Evolutionary conservation across 2,329 filamentous ascomycete species (phyloP), one percentile per base, ranked within the genome.

Genomic region (Calcarisporium arbuscula): DNA sequence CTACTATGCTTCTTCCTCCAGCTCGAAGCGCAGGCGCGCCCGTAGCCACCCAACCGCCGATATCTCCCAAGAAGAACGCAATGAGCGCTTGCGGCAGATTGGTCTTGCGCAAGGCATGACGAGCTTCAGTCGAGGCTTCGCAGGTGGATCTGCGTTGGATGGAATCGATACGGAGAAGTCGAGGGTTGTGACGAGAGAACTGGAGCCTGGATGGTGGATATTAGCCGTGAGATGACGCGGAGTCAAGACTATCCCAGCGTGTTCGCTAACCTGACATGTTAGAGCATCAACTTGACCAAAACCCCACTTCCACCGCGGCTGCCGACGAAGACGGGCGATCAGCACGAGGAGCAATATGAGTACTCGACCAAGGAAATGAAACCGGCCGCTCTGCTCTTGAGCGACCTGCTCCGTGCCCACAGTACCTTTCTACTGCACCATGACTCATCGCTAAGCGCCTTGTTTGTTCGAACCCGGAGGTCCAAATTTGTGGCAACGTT

Each of bases 71-170:
- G 78, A 85, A 45, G 79, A 88, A 51, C 77, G 80, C 53, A 92
- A 96, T 60, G 85, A 94, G 64, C 82, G 82, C 49, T 67, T 96
- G 50, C 77, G 92, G 45, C 89, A 95, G 67, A 88, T 98, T 55
- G 92, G 92, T 23, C 77, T 98, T 43, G 92, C 92, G 26, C 92
- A 98, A 65, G 92, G 89, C 55, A 95, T 96, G 82, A 82, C 94
- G 39, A 85, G 81, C 56, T 98, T 98, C 64, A 85, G 85, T 50
- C 82, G 80, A 54, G 89, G 80, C 50, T 98, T 98, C 60, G 84
- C 89, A 3, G 73, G 77, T 41, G 85, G 81, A 39, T 71, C 80
- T 46, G 59, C 85, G 3, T 76, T 95, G 25, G 86, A 95, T 50
- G 79, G 80, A 8, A 81, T 98, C 40, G 92, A 98, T 53, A 96